phyloP scores from a whole-genome alignment of 192 early-diverging fungal species.

The Obelidium mucronatum region DNA sequence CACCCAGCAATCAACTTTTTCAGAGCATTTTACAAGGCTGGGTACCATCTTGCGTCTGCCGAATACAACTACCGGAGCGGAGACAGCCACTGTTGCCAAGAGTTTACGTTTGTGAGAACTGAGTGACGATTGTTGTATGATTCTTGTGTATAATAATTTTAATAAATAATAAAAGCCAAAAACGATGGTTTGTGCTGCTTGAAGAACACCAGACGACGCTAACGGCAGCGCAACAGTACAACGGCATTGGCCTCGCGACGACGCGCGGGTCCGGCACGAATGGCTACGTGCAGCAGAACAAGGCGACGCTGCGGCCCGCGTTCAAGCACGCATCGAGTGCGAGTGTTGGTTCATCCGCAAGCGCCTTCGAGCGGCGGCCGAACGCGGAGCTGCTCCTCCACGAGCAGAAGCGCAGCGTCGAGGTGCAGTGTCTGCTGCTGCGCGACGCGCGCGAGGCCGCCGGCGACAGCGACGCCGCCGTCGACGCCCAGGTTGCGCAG shows the following conservation, averaged over 20 bases:
- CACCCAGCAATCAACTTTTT: constrained; percentile 3
- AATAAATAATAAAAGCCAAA: too few relatives aligned
- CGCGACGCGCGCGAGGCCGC: constrained; percentile 80
- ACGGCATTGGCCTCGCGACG: constrained; percentile 56
- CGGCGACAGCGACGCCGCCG: constrained; percentile 67
- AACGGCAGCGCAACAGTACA: too few relatives aligned
- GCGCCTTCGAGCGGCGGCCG: constrained; percentile 57
- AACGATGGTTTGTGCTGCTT: too few relatives aligned
- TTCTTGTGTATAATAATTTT: too few relatives aligned
- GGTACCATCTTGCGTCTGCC: not conserved
- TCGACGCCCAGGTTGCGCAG: constrained; percentile 69
- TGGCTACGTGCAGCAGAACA: constrained; percentile 93
- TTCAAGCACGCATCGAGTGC: constrained; percentile 38
- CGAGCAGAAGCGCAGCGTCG: constrained; percentile 86
- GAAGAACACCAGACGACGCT: too few relatives aligned
- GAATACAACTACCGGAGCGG: not conserved
- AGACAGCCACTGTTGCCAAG: not conserved
- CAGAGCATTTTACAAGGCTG: not conserved
- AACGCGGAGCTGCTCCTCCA: constrained; percentile 85
- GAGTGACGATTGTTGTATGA: too few relatives aligned
- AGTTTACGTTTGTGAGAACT: not conserved
- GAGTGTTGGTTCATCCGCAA: constrained; percentile 43
- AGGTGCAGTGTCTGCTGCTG: constrained; percentile 83
- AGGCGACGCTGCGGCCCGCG: constrained; percentile 69
- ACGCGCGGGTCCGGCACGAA: constrained; percentile 82